Evolutionary conservation across 169 alveolate species (phyloP).

Genomic region (Neospora caninum): DNA sequence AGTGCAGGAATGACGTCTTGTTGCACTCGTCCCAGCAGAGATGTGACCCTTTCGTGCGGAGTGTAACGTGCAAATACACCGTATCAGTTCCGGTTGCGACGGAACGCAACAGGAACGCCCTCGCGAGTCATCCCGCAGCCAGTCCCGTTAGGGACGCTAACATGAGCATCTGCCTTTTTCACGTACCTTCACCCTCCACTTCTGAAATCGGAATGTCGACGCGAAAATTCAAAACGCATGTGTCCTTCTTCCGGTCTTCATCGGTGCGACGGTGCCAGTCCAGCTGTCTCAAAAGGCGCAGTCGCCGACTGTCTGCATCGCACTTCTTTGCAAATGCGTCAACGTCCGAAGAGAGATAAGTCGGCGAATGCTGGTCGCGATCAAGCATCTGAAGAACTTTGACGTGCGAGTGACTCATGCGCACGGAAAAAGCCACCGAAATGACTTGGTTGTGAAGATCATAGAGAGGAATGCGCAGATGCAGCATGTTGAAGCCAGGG

Average conservation of each 20-base stretch:
- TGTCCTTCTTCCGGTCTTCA: slow-evolving; percentile 27
- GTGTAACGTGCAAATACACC: too few species aligned
- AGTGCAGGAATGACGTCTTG: too few species aligned
- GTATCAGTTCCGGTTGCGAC: too few species aligned
- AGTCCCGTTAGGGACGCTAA: too few species aligned
- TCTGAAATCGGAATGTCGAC: background rate
- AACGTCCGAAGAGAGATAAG: background rate
- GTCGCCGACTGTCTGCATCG: background rate
- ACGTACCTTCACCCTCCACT: background rate
- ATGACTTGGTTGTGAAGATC: background rate
- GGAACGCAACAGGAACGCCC: too few species aligned
- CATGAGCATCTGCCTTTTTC: background rate
- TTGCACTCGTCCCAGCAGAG: too few species aligned
- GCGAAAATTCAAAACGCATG: background rate
- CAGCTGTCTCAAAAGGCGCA: background rate
- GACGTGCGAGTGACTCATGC: slow-evolving; percentile 22
- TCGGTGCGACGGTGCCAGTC: slow-evolving; percentile 33
- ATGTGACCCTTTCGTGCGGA: too few species aligned
- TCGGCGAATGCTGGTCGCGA: background rate
- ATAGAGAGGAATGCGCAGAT: slow-evolving; percentile 7
- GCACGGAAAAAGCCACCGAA: background rate
- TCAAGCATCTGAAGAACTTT: slow-evolving; percentile 8
- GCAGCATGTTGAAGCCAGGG: slow-evolving; percentile 31
- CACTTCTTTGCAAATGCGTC: background rate
- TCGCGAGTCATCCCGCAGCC: too few species aligned